Evolutionary conservation across 306 rosid species (phyloP), one percentile per base, ranked within the genome.

Genomic region (Begonia peltatifolia): DNA sequence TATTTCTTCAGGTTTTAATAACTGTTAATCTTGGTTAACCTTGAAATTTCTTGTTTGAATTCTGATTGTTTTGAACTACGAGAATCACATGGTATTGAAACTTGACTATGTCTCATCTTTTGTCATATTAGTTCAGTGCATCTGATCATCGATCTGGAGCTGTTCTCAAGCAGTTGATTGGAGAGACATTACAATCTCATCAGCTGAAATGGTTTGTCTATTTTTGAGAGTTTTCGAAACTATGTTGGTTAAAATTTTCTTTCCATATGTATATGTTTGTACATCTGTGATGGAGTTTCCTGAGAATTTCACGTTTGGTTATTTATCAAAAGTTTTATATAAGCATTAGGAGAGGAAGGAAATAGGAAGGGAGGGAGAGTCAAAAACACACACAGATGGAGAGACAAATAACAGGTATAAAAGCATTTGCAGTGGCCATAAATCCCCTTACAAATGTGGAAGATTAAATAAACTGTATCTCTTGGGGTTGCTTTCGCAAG

Each of bases 121-220:
- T 73, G 63, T 59, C 54, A 59, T 42, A 55, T 61, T 79, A 90
- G 97, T 63, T 80, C 68, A 90, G 72, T 70, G 73, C 97, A 59
- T 90, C 97, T 50, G 84, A 67, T 52, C 72, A 73, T 61, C 84
- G 90, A 52, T 80, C 70, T 58, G 95, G 92, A 63, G 65, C 83
- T 61, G 55, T 65, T 55, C 79, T 90, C 68, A 80, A 71, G 74
- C 80, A 83, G 53, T 58, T 65, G 57, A 76, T 74, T 73, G 94
- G 86, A 57, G 95, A 74, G 59, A 74, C 79, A 64, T 71, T 84
- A 63, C 74, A 74, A 62, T 80, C 92, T 18, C 77, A 15, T 41
- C 65, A 61, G 44, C 57, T 76, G 63, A 70, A 68, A 74, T 75
- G 94, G 97, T 90, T 59, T 56, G 63, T 64, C 38, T 30, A 7